These are phyloP conservation scores for Patellifolia procumbens DNA, from an alignment of 179 eudicot genomes.

Conservation along the genomic window DNA sequence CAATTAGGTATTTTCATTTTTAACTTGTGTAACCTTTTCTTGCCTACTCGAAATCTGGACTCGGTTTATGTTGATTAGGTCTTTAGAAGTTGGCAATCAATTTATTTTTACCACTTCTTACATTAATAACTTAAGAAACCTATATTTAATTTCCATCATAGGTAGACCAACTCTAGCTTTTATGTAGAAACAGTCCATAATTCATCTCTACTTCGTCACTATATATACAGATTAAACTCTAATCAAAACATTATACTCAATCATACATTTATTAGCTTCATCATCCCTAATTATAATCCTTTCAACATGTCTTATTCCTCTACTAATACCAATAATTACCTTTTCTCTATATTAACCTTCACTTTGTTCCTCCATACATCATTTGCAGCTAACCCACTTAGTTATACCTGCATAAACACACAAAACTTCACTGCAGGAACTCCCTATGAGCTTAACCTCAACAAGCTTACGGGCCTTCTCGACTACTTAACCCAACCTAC, in stretches of 20 bases:
- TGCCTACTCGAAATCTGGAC: not conserved
- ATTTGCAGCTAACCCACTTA: constrained; percentile 9
- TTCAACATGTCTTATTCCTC: constrained; percentile 17
- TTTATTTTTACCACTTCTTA: not conserved
- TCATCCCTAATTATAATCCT: not conserved
- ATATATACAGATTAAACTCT: constrained; percentile 8
- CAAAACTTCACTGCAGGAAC: constrained; percentile 4
- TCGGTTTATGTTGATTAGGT: not conserved
- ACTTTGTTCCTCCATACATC: not conserved
- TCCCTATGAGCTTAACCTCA: constrained; percentile 13
- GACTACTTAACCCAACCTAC: constrained; percentile 8
- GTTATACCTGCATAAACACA: constrained; percentile 5
- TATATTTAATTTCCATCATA: not conserved
- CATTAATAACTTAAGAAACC: not conserved
- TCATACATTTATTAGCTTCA: not conserved
- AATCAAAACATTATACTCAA: not conserved
- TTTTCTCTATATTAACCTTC: not conserved
- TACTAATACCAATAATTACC: too few species aligned
- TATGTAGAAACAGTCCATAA: constrained; percentile 7
- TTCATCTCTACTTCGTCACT: not conserved
- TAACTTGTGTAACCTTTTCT: too few species aligned
- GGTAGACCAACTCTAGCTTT: not conserved
- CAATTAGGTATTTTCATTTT: too few species aligned
- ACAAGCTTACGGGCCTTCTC: constrained; percentile 18
- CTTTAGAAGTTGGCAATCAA: not conserved